A percentile compares a stretch with the other conserved stretches of the same genome.
Conservation (phyloP, 345 rosid genomes). For the Streptanthus diversifolius region DNA sequence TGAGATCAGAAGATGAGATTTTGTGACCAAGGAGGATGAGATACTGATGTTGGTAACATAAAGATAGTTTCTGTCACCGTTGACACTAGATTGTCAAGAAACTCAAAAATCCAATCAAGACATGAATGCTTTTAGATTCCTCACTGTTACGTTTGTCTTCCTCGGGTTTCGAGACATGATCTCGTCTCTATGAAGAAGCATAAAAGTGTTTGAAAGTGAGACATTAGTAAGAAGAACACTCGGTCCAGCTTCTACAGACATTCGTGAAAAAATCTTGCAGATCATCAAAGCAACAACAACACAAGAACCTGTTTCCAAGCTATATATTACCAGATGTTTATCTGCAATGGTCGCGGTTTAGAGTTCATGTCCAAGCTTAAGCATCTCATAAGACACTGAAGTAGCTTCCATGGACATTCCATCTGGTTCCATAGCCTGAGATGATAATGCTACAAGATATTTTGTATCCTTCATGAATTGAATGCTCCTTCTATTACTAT, state of each 20-base stretch:
- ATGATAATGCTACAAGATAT: background rate
- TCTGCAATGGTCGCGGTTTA: no score
- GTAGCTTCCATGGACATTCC: background rate
- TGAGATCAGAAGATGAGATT: background rate
- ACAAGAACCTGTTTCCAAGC: background rate
- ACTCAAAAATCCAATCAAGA: background rate
- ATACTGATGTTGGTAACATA: no score
- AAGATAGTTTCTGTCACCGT: background rate
- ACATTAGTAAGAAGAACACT: background rate
- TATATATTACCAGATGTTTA: background rate
- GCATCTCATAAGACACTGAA: background rate
- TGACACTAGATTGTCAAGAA: no score
- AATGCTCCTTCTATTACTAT: no score
- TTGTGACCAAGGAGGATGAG: background rate
- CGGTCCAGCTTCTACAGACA: background rate
- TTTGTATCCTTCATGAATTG: background rate
- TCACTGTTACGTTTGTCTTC: background rate
- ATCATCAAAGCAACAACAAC: background rate
- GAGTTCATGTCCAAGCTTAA: background rate
- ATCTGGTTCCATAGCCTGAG: background rate
- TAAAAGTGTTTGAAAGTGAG: background rate
- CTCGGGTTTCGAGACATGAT: background rate
- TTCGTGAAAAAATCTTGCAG: background rate
- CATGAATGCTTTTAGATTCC: background rate
- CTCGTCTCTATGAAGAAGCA: background rate